Base-by-base conservation (phyloP, 768 basidiomycete species). In the Tricholoma furcatifolium region DNA sequence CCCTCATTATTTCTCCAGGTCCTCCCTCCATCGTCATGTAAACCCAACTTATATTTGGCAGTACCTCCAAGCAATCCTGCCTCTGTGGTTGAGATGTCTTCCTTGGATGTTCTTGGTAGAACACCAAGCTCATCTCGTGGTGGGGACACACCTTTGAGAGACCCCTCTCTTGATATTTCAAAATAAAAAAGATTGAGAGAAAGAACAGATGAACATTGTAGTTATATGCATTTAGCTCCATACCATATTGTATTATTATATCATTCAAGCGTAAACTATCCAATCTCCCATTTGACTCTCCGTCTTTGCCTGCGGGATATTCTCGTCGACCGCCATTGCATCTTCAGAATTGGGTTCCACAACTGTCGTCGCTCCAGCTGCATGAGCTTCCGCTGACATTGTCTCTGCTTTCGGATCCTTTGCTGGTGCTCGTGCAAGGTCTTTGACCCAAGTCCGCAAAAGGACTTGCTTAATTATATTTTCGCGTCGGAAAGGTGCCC, bases 51-150 rank as follows among this genome's bases (percentile, higher is more conserved):
- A 45, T 68, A 67, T 48, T 41, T 58, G 35, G 14, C 60, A 36
- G 50, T 23, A 32, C 20, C 44, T 42, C 20, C 42, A 24, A 44
- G 36, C 51, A 59, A 52, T 42, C 24, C 53, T 54, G 34, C 43
- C 57, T 62, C 38, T 46, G 47, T 61, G 31, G 58, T 65, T 47
- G 50, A 60, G 51, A 53, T 49, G 48, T 34, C 51, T 23, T 31
- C 58, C 34, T 51, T 59, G 51, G 73, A 68, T 62, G 64, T 59
- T 57, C 51, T 64, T 27, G 73, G 75, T 43, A 69, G 79, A 61
- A 85, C 84, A 15, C 84, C 84, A 0, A 80, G 71, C 52, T 85
- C 84, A 24, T 79, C 77, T 18, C 76, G 85, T 63, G 84, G 83
- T n/a, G 81, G 77, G 20, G 69, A 71, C 44, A 78, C 83, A 32